Conservation (phyloP, 352 stramenopile species). For the Pelagophyceae sp. region DNA sequence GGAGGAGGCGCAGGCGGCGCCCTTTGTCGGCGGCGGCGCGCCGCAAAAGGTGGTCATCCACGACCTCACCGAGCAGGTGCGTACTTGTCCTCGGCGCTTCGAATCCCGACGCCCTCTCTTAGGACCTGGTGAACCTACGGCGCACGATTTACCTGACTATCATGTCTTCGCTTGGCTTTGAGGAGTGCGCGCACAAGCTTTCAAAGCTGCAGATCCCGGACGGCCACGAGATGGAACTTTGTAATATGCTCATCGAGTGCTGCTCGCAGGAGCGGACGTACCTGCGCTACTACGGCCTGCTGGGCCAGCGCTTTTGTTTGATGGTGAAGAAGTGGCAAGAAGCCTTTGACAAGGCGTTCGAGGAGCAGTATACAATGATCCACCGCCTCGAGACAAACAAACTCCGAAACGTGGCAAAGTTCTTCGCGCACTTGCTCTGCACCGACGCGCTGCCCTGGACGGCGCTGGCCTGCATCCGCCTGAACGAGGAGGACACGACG, state of each 20-base stretch:
- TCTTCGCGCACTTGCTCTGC: slow-evolving; percentile 95
- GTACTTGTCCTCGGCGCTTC: background rate
- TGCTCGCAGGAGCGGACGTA: slow-evolving; percentile 96
- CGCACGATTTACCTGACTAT: slow-evolving; percentile 99
- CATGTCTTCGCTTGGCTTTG: slow-evolving; percentile 96
- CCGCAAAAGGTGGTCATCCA: slow-evolving; percentile 61
- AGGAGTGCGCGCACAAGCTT: slow-evolving; percentile 98
- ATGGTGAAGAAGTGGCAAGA: slow-evolving; percentile 88
- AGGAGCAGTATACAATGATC: slow-evolving; percentile 85
- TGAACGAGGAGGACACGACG: slow-evolving; percentile 98
- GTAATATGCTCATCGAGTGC: slow-evolving; percentile 98
- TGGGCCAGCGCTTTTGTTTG: slow-evolving; percentile 91
- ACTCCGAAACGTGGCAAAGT: slow-evolving; percentile 94
- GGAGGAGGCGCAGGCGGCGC: slow-evolving; percentile 27
- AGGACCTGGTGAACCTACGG: slow-evolving; percentile 89
- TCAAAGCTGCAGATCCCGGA: slow-evolving; percentile 91
- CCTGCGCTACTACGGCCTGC: slow-evolving; percentile 89
- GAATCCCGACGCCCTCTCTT: too few species aligned
- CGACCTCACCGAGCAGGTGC: slow-evolving; percentile 90
- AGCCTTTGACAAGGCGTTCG: slow-evolving; percentile 86
- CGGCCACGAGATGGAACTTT: slow-evolving; percentile 91
- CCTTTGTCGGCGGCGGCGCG: background rate
- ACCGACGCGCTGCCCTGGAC: slow-evolving; percentile 96
- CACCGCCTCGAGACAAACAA: slow-evolving; percentile 98
- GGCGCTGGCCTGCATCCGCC: slow-evolving; percentile 84